Percentiles rank a stretch among this genome's conserved stretches.
Evolutionary conservation across 2,329 filamentous ascomycete genomes (phyloP).

Genomic region (Fusarium veterinarium): DNA sequence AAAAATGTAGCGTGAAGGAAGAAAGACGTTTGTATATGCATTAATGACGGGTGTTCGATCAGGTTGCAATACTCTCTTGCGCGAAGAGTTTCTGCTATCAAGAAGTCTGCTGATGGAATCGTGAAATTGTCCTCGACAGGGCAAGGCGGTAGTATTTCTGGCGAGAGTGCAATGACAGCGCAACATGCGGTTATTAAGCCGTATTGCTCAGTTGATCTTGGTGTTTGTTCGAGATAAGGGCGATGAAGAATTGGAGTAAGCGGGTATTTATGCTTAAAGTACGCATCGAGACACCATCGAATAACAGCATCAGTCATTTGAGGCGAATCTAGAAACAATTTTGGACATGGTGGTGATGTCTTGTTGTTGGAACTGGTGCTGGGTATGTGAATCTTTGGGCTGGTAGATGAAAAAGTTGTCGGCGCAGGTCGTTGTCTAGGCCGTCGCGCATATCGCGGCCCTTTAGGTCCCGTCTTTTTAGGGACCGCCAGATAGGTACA

Average conservation of each 20-base stretch:
- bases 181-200: conserved; percentile 46
- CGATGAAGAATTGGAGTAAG: conserved; percentile 49
- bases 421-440: not conserved
- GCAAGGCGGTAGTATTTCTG: conserved; percentile 40
- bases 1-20: conserved; percentile 49
- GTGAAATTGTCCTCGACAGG: not conserved
- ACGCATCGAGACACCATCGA: conserved; percentile 45
- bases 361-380: not conserved
- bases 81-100: conserved; percentile 46
- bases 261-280: conserved; percentile 50
- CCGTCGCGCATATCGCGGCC: not conserved
- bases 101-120: conserved; percentile 35
- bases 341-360: rapidly evolving
- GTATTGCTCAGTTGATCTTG: conserved; percentile 39
- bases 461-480: conserved; percentile 48
- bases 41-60: conserved; percentile 44
- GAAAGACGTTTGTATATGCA: conserved; percentile 48
- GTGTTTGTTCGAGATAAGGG: conserved; percentile 18
- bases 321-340: too few species aligned
- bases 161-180: conserved; percentile 44
- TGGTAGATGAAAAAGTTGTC: too few species aligned
- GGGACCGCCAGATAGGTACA: conserved; percentile 48
- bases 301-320: conserved; percentile 29
- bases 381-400: too few species aligned
- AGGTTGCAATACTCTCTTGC: conserved; percentile 40